Evolutionary conservation across 768 basidiomycete genomes (phyloP).

Genomic region (Inosperma sp.): DNA sequence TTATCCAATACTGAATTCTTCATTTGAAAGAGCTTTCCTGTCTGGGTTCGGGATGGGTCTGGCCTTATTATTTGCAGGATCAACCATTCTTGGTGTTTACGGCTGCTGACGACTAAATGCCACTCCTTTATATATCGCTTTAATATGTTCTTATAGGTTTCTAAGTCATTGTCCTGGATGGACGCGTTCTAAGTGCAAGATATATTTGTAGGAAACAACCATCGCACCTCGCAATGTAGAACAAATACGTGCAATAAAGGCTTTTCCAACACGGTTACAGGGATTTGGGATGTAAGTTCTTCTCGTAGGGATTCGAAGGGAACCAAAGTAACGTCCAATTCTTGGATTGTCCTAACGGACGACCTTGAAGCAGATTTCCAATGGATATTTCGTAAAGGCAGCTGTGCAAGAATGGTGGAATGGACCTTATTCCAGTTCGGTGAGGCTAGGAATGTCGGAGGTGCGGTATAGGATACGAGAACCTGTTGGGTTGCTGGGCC

Average conservation of each 20-base stretch:
- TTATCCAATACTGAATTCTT: conserved; percentile 86
- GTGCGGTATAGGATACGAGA: conserved; percentile 64
- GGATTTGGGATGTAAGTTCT: conserved; percentile 71
- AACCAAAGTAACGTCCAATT: conserved; percentile 73
- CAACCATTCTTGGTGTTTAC: conserved; percentile 91
- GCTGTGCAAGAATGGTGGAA: conserved; percentile 57
- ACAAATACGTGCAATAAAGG: conserved; percentile 86
- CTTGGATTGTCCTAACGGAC: conserved; percentile 81
- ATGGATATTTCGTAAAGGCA: conserved; percentile 86
- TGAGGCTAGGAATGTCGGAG: conserved; percentile 60
- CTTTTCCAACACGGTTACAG: conserved; percentile 74
- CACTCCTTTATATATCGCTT: conserved; percentile 92
- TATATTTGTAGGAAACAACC: neutral
- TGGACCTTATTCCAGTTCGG: conserved; percentile 71
- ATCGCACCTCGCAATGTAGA: conserved; percentile 78
- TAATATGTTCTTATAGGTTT: conserved; percentile 71
- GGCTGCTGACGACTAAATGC: conserved; percentile 58
- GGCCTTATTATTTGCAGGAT: conserved; percentile 82
- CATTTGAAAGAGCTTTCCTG: conserved; percentile 74
- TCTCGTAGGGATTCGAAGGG: conserved; percentile 64
- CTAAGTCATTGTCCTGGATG: conserved; percentile 53
- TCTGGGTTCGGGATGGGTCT: conserved; percentile 49
- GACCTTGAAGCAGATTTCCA: conserved; percentile 79
- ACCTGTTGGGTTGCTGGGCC: conserved; percentile 45
- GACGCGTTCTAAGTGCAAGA: neutral